These are phyloP conservation scores for Ananas comosus DNA, from an alignment of 176 grass and related monocot species.

Conservation along the genomic window DNA sequence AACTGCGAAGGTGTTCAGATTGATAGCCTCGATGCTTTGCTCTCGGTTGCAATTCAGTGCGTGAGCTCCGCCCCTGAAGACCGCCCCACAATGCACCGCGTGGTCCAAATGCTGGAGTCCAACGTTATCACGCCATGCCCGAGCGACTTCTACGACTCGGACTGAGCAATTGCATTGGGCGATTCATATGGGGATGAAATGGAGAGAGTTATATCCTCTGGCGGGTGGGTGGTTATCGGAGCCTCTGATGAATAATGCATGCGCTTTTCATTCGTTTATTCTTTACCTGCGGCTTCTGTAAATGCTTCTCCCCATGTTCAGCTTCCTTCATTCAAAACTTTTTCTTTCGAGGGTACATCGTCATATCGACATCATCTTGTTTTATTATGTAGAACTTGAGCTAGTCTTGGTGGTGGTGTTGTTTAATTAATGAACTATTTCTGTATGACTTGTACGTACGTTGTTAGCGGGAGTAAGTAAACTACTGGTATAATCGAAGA, in stretches of 20 bases:
- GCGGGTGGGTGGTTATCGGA: background rate
- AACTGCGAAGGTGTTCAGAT: conserved; percentile 81
- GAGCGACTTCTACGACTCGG: conserved; percentile 97
- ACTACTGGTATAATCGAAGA: too few relatives aligned
- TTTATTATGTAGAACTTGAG: background rate
- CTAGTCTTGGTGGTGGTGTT: background rate
- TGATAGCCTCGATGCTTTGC: conserved; percentile 83
- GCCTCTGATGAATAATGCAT: background rate
- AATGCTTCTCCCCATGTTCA: conserved; percentile 33
- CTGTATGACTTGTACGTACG: too few relatives aligned
- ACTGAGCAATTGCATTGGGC: conserved; percentile 30
- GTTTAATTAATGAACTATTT: too few relatives aligned
- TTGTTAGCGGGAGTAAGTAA: too few relatives aligned
- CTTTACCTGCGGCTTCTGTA: conserved; percentile 79
- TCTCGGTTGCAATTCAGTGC: conserved; percentile 87
- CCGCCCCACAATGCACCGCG: conserved; percentile 90
- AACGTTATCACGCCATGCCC: conserved; percentile 96
- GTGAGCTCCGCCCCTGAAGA: conserved; percentile 80
- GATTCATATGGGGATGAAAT: conserved; percentile 29
- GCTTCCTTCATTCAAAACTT: background rate
- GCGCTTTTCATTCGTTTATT: conserved; percentile 29
- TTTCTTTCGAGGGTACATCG: background rate
- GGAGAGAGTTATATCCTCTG: background rate
- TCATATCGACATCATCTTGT: background rate
- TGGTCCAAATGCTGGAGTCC: conserved; percentile 94